Percentiles rank a stretch among this genome's conserved stretches.
Conservation (phyloP, 441 rosid species). For the Populus hybrid region DNA sequence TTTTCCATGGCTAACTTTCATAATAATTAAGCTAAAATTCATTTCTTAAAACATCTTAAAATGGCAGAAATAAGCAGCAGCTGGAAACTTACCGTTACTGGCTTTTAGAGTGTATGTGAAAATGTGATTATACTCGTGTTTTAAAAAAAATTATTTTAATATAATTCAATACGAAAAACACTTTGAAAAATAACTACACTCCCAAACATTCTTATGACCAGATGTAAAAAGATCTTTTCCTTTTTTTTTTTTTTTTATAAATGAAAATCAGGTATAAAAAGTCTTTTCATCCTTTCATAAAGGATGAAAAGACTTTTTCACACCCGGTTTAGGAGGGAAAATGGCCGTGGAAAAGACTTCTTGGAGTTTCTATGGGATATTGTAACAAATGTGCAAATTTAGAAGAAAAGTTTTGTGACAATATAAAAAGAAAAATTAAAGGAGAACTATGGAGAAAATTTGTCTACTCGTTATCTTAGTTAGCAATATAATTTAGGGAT, state of each 20-base stretch:
- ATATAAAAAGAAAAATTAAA: too few species aligned
- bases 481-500: not conserved
- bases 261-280: too few species aligned
- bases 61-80: not conserved
- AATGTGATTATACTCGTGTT: too few species aligned
- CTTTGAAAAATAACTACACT: too few species aligned
- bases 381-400: too few species aligned
- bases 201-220: too few species aligned
- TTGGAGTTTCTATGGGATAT: not conserved
- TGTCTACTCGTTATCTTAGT: not conserved
- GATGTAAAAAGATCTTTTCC: not conserved
- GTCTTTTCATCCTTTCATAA: too few species aligned
- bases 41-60: not conserved
- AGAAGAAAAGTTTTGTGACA: not conserved
- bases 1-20: not conserved
- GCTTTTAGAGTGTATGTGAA: too few species aligned
- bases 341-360: not conserved
- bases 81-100: not conserved
- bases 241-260: rapidly evolving
- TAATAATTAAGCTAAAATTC: not conserved
- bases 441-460: not conserved
- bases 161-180: too few species aligned
- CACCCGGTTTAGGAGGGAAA: not conserved
- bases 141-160: too few species aligned
- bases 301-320: not conserved